Evolutionary conservation across 2,329 filamentous ascomycete genomes (phyloP), one percentile per base, ranked within the genome.

Genomic region (Scolecobasidium constrictum): DNA sequence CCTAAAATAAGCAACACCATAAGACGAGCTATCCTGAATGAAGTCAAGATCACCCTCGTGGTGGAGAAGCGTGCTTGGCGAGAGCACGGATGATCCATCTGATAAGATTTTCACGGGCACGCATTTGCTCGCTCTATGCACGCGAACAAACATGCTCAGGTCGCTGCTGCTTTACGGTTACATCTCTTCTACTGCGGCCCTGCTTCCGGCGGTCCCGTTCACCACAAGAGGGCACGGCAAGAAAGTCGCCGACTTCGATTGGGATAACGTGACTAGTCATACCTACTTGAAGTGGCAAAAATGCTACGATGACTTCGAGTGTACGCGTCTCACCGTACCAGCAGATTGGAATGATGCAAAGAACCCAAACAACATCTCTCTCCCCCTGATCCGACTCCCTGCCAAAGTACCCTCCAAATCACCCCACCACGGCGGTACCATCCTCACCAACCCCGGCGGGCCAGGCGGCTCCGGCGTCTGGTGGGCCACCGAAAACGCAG

Each of bases 251-350:
- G 26, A 31, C 9, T 31, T 31, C 26, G 9, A 7, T 9, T 31
- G 26, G 26, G 26, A 31, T n/a, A n/a, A 31, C n/a, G n/a, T 31
- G 9, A n/a, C n/a, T 31, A n/a, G 26, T n/a, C n/a, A 7, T 9
- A 7, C 26, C 9, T 31, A 9, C n/a, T n/a, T 31, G 9, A n/a
- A 31, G 9, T 31, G 26, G 26, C 26, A 31, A 9, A n/a, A 31
- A 31, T 72, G 69, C 52, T 69, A 64, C 43, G 58, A 59, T 44
- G 61, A 57, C 4, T 65, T 67, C 42, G 58, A 68, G 48, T 73
- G 71, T 47, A 66, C 70, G 12, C 59, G 64, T 4, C 54, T 74
- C 3, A 55, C 64, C 35, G 59, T 73, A 0, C 71, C 70, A 0
- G 61, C 73, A 52, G 66, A 62, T 42, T 70, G 65, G 54, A 60